Evolutionary conservation across 2,329 filamentous ascomycete species (phyloP).

Genomic region (Paracorniculantispora psalliotae): DNA sequence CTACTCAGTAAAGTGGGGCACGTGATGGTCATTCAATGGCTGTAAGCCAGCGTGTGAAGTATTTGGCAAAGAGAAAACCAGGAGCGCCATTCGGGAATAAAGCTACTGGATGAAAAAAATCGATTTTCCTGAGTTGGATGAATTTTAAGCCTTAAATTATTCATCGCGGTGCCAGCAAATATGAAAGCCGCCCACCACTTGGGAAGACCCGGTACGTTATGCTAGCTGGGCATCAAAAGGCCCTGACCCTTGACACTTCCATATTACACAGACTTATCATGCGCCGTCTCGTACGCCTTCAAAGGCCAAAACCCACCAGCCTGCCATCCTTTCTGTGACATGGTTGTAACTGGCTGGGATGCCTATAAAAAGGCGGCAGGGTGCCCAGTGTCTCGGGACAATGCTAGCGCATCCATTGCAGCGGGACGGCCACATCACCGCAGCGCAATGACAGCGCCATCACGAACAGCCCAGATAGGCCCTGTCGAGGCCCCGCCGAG

Average conservation of each 20-base stretch:
- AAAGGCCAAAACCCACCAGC: not conserved
- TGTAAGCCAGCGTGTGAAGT: not conserved
- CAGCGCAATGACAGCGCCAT: not conserved
- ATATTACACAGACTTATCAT: constrained; percentile 1
- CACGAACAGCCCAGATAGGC: not conserved
- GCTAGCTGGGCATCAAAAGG: not conserved
- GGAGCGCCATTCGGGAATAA: too few relatives aligned
- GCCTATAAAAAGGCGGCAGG: not conserved
- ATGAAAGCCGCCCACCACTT: too few relatives aligned
- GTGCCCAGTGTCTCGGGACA: not conserved
- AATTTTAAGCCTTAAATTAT: too few relatives aligned
- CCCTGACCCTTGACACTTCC: not conserved
- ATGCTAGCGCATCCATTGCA: not conserved
- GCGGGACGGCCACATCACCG: not conserved
- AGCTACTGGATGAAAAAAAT: too few relatives aligned
- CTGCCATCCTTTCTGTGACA: not conserved
- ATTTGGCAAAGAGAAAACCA: too few relatives aligned
- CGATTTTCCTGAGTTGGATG: too few relatives aligned
- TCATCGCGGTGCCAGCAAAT: too few relatives aligned
- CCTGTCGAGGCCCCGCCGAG: not conserved
- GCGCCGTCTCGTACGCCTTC: not conserved
- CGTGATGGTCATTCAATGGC: not conserved
- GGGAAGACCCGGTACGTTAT: too few relatives aligned
- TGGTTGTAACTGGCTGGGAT: not conserved
- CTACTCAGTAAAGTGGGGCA: constrained; percentile 1